Percentiles rank a stretch among this genome's conserved stretches.
These are phyloP conservation scores for Samsoniella hepiali DNA, from an alignment of 2,329 filamentous ascomycete species.

Conservation along the genomic window DNA sequence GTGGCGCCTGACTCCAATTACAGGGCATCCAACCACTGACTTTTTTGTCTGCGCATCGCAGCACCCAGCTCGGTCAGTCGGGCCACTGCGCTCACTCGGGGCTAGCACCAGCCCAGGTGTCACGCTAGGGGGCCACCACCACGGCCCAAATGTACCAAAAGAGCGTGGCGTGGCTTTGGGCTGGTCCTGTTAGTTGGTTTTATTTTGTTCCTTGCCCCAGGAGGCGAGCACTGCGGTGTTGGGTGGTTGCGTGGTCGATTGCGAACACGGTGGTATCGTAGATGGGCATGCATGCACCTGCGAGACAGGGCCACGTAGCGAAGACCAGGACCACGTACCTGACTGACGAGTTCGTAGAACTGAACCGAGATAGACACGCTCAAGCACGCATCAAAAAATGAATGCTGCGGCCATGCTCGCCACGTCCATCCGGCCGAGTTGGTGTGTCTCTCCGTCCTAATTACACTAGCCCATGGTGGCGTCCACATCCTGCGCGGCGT, in stretches of 20 bases:
- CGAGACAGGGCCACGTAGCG: no score
- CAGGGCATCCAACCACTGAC: background rate
- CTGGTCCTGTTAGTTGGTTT: background rate
- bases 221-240: background rate
- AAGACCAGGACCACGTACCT: no score
- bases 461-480: conserved; percentile 5
- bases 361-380: no score
- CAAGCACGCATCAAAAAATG: no score
- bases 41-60: background rate
- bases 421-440: background rate
- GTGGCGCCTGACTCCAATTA: background rate
- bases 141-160: conserved; percentile 10
- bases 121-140: conserved; percentile 9
- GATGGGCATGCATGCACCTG: no score
- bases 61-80: background rate
- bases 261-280: background rate
- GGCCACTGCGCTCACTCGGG: background rate
- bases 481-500: conserved; percentile 9
- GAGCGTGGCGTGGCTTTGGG: conserved; percentile 12
- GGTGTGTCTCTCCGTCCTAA: background rate
- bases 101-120: background rate
- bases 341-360: no score
- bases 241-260: background rate
- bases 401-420: background rate
- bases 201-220: background rate